Evolutionary conservation across 2,329 filamentous ascomycete genomes (phyloP), one percentile per base, ranked within the genome.

Genomic region (Ophiosphaerella korrae): DNA sequence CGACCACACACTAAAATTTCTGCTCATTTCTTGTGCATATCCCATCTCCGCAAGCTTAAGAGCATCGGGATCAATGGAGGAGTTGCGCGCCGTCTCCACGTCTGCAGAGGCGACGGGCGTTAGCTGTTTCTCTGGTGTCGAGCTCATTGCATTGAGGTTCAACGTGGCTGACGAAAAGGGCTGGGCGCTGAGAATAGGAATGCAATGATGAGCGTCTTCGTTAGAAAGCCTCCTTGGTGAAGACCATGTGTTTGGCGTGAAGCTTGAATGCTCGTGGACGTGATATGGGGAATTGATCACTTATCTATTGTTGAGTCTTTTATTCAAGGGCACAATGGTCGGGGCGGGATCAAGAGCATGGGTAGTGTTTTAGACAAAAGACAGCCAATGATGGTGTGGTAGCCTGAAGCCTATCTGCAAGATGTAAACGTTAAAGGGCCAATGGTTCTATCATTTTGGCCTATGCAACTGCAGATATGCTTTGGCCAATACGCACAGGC

Each of bases 1-100:
- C 1, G 77, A 79, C 58, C 76, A 70, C n/a, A 80, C 71, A 31
- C 74, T 77, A 66, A 78, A 80, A 50, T 81, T 80, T 34, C 78
- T 74, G 48, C 65, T 68, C 70, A 79, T 72, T 45, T 78, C 76
- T 56, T 80, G 78, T 2, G 67, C 71, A 56, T 80, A 80, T 14
- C 79, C 79, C 77, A 81, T 78, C 42, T 74, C 70, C 1, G 75
- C 76, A 26, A 80, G 65, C 58, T 76, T 77, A 34, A 74, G 53
- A n/a, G 74, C 75, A 59, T 79, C 77, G 13, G 64, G 57, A 39
- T 74, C 72, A 39, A 74, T 31, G 5, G 55, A 45, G 3, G 50
- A 38, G 16, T 44, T 45, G 33, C 40, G 34, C 14, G 48, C 40
- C 26, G 47, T 53, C 26, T 55, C 55, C 34, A 59, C 38, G 34